Evolutionary conservation across 2,329 filamentous ascomycete species (phyloP).

Genomic region (Keithomyces neogunnii): DNA sequence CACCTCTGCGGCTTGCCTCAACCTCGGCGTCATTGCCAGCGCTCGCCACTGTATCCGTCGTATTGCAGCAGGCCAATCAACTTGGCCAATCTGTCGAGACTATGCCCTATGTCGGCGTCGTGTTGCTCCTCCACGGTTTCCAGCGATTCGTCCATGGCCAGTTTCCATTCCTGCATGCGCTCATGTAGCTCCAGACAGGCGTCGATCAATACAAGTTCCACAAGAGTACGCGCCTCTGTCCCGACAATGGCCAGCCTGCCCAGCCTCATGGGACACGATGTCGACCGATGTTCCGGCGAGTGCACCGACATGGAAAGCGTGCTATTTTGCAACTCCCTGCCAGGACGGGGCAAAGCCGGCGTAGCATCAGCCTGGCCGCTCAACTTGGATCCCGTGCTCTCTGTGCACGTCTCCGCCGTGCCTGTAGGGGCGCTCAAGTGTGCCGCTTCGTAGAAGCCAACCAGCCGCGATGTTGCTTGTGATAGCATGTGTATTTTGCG

Average conservation of each 20-base stretch:
- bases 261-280: constrained; percentile 5
- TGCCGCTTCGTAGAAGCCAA: constrained; percentile 6
- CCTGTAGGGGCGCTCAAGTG: constrained; percentile 2
- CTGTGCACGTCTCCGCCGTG: background rate
- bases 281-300: background rate
- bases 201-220: constrained; percentile 4
- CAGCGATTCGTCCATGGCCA: constrained; percentile 1
- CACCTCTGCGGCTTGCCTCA: too few relatives aligned
- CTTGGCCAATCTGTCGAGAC: constrained; percentile 6
- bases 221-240: constrained; percentile 3
- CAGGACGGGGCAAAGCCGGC: background rate
- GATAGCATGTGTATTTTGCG: constrained; percentile 4
- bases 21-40: background rate
- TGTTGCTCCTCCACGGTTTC: constrained; percentile 3
- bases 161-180: constrained; percentile 5
- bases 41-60: background rate
- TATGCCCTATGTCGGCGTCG: background rate
- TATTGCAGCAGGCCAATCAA: constrained; percentile 6
- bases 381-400: background rate
- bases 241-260: constrained; percentile 4
- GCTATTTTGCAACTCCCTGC: background rate
- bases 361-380: background rate
- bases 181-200: constrained; percentile 6
- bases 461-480: constrained; percentile 6
- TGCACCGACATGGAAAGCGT: background rate